phyloP scores from a whole-genome alignment of 305 asterid species.

The Fraxinus greggii region DNA sequence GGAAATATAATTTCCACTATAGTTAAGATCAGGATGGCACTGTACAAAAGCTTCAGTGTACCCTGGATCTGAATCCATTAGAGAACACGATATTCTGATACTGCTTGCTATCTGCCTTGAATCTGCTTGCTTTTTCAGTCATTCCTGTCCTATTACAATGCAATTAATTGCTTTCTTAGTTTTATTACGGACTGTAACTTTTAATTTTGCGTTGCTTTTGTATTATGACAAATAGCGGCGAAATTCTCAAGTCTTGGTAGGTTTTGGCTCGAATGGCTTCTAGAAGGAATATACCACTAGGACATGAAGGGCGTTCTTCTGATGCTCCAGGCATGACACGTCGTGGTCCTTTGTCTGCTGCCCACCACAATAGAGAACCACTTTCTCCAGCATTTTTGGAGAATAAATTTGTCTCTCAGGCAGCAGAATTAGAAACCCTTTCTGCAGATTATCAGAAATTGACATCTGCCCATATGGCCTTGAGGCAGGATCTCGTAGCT shows the following conservation, averaged over 20 bases:
- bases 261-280: conserved; percentile 46
- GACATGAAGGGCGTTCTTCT: conserved; percentile 39
- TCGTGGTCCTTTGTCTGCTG: conserved; percentile 37
- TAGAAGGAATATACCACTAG: conserved; percentile 49
- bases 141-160: not conserved
- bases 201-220: not conserved
- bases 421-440: conserved; percentile 57
- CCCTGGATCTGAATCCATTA: not conserved
- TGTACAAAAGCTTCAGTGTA: not conserved
- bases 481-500: conserved; percentile 59
- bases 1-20: not conserved
- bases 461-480: conserved; percentile 52
- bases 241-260: not conserved
- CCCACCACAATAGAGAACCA: conserved; percentile 36
- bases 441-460: conserved; percentile 58
- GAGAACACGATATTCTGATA: not conserved
- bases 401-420: conserved; percentile 46
- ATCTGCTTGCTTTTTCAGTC: not conserved
- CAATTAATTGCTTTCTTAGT: not conserved
- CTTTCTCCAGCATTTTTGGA: conserved; percentile 41
- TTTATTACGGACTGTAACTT: conserved; percentile 1
- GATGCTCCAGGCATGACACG: conserved; percentile 39
- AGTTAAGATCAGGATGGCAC: not conserved
- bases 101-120: not conserved
- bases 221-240: not conserved